These are phyloP conservation scores for Diutina ranongensis DNA, from an alignment of 1,139 yeast genomes.

Conservation along the genomic window DNA sequence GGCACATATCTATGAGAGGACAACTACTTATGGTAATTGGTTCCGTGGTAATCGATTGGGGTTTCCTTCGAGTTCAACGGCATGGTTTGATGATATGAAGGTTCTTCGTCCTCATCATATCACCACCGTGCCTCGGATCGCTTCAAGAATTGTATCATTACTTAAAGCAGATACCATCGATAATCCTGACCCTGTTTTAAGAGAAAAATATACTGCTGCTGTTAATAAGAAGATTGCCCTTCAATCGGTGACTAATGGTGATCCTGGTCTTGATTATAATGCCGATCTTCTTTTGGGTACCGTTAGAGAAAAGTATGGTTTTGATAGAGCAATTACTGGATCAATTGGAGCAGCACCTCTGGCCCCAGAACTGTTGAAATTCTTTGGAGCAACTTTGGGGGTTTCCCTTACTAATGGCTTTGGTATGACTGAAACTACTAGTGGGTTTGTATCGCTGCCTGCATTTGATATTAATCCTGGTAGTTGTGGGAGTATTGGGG, in stretches of 20 bases:
- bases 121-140: constrained; percentile 13
- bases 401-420: constrained; percentile 32
- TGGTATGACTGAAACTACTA: constrained; percentile 36
- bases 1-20: constrained; percentile 49
- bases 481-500: constrained; percentile 25
- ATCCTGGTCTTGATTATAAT: background rate
- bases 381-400: constrained; percentile 27
- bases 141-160: background rate
- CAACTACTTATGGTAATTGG: constrained; percentile 16
- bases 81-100: constrained; percentile 27
- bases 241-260: background rate
- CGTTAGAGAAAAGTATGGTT: constrained; percentile 25
- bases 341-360: constrained; percentile 37
- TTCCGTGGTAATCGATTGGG: constrained; percentile 25
- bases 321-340: constrained; percentile 17
- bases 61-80: constrained; percentile 30
- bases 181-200: constrained; percentile 7
- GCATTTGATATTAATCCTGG: constrained; percentile 27
- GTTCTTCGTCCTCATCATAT: constrained; percentile 19
- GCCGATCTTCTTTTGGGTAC: constrained; percentile 11
- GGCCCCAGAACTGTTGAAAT: constrained; percentile 27
- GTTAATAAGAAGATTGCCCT: background rate
- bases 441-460: constrained; percentile 25
- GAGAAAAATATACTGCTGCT: background rate
- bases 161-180: constrained; percentile 9